Percentiles rank a stretch among this genome's conserved stretches.
Evolutionary conservation across 805 yeast genomes (phyloP).

Genomic region (Lachancea sp.): DNA sequence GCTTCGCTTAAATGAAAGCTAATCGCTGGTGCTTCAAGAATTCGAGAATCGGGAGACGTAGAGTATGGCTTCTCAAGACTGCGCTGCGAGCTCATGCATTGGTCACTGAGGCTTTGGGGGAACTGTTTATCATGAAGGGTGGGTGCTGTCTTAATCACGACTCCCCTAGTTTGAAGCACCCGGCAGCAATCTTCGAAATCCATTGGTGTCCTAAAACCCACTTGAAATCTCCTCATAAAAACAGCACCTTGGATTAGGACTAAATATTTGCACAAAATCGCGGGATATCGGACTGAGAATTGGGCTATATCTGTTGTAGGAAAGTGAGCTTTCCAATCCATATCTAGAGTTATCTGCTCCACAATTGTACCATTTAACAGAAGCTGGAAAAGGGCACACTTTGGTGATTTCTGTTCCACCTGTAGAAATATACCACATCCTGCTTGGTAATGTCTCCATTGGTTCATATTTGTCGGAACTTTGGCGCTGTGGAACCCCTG

Average conservation of each 20-base stretch:
- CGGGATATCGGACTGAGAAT: conserved; percentile 23
- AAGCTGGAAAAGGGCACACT: background rate
- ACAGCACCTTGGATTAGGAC: conserved; percentile 1
- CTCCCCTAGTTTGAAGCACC: background rate
- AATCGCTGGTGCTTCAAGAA: background rate
- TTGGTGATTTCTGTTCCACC: background rate
- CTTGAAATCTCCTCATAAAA: conserved; percentile 24
- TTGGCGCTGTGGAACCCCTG: conserved; percentile 19
- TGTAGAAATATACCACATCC: conserved; percentile 7
- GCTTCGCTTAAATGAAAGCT: background rate
- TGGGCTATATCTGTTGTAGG: conserved; percentile 11
- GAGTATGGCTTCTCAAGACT: background rate
- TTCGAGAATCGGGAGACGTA: conserved; percentile 2
- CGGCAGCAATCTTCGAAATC: conserved; percentile 14
- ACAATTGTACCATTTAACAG: background rate
- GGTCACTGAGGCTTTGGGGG: background rate
- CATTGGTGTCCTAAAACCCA: conserved; percentile 13
- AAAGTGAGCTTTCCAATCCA: background rate
- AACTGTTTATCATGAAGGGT: background rate
- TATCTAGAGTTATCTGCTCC: background rate
- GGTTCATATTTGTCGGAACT: conserved; percentile 11
- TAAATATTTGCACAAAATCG: conserved; percentile 28
- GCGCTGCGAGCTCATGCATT: background rate
- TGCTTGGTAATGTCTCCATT: conserved; percentile 21
- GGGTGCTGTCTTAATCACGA: background rate